A percentile compares a stretch with the other conserved stretches of the same genome.
These are phyloP conservation scores for Globisporangium paroecandrum DNA, from an alignment of 352 stramenopile species.

Conservation along the genomic window DNA sequence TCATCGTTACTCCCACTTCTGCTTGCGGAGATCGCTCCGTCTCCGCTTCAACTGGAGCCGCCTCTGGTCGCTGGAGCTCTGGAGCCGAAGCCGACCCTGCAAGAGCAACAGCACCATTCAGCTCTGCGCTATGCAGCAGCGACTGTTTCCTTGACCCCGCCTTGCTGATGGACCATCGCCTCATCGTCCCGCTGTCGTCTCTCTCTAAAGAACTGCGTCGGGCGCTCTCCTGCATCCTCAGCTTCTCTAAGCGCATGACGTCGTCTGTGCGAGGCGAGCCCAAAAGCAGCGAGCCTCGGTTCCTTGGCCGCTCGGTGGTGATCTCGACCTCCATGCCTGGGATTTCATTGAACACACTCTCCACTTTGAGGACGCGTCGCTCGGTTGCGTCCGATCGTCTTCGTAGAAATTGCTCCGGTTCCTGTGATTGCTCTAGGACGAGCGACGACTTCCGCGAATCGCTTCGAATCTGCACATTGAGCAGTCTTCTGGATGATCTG, in stretches of 20 bases:
- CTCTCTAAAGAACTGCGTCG: constrained; percentile 21
- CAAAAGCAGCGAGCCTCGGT: not conserved
- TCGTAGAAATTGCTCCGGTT: constrained; percentile 61
- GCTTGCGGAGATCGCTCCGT: not conserved
- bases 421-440: constrained; percentile 15
- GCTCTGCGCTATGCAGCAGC: not conserved
- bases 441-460: constrained; percentile 8
- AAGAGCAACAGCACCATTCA: not conserved
- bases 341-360: constrained; percentile 36
- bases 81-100: constrained; percentile 2
- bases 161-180: not conserved
- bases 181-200: constrained; percentile 19
- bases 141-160: not conserved
- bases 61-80: constrained; percentile 2
- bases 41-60: not conserved
- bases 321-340: constrained; percentile 53
- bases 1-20: too few species aligned
- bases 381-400: constrained; percentile 23
- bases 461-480: not conserved
- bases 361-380: constrained; percentile 40
- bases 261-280: constrained; percentile 8
- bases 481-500: constrained; percentile 2
- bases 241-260: constrained; percentile 13
- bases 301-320: constrained; percentile 39
- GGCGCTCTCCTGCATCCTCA: constrained; percentile 18